Percentiles rank a stretch among this genome's conserved stretches.
phyloP scores from a whole-genome alignment of 306 rosid genomes.

The Corylus avellana region DNA sequence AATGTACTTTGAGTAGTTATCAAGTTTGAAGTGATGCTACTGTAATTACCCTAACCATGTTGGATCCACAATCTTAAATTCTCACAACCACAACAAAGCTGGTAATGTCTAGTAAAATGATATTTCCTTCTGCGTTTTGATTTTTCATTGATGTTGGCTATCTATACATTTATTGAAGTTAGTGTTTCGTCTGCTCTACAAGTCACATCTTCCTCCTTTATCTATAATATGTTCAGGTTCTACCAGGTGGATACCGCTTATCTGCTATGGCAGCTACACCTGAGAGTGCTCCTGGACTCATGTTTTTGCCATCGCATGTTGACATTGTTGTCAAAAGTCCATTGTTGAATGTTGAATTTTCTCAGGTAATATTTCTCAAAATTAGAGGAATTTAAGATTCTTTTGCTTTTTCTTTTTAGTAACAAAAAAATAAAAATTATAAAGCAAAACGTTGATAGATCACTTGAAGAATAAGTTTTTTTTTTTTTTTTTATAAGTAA shows the following conservation, averaged over 20 bases:
- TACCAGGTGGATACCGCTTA: constrained; percentile 89
- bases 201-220: constrained; percentile 20
- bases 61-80: not conserved
- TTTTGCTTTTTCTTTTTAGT: not conserved
- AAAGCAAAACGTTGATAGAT: not conserved
- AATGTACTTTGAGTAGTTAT: constrained; percentile 13
- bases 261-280: constrained; percentile 79
- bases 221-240: constrained; percentile 55
- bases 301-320: constrained; percentile 76
- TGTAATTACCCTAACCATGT: not conserved
- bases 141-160: not conserved
- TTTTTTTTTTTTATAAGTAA: too few species aligned
- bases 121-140: constrained; percentile 13
- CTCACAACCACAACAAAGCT: not conserved
- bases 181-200: constrained; percentile 4
- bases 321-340: constrained; percentile 83
- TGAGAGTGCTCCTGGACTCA: constrained; percentile 80
- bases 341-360: constrained; percentile 70
- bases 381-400: constrained; percentile 3
- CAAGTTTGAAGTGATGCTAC: not conserved
- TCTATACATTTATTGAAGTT: not conserved
- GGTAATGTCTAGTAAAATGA: constrained; percentile 5
- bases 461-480: too few species aligned
- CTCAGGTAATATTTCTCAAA: constrained; percentile 61
- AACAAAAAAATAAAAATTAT: too few species aligned